Evolutionary conservation across 495 filamentous ascomycete species (phyloP).

Genomic region (Aspergillus diversus): DNA sequence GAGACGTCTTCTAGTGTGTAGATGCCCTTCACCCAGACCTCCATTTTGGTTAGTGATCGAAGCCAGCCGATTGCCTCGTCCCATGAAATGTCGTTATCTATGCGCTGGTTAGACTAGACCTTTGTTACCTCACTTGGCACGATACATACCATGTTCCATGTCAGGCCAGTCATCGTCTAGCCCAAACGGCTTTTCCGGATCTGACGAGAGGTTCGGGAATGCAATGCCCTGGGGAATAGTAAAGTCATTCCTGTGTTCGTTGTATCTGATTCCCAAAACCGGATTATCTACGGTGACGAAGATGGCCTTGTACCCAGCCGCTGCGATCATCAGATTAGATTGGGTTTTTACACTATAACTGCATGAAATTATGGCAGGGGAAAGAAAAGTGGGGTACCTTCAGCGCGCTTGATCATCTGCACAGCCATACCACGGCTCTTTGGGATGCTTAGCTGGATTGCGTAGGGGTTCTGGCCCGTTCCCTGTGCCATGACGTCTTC

Average conservation of each 20-base stretch:
- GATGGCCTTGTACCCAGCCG: slow-evolving; percentile 84
- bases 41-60: slow-evolving; percentile 79
- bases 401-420: slow-evolving; percentile 83
- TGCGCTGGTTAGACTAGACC: background rate
- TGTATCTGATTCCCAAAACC: slow-evolving; percentile 65
- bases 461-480: slow-evolving; percentile 44
- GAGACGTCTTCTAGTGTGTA: slow-evolving; percentile 61
- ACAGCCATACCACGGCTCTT: slow-evolving; percentile 84
- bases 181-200: background rate
- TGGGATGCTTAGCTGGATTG: slow-evolving; percentile 86
- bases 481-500: slow-evolving; percentile 54
- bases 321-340: slow-evolving; percentile 11
- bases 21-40: slow-evolving; percentile 91
- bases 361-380: background rate
- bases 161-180: slow-evolving; percentile 29
- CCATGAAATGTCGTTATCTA: slow-evolving; percentile 81
- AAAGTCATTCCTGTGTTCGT: slow-evolving; percentile 51
- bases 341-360: background rate
- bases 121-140: no score
- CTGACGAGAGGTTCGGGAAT: slow-evolving; percentile 33
- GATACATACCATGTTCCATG: slow-evolving; percentile 37
- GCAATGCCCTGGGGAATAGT: slow-evolving; percentile 39
- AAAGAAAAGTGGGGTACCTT: slow-evolving; percentile 44
- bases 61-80: slow-evolving; percentile 85
- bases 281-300: slow-evolving; percentile 97